Evolutionary conservation across 495 filamentous ascomycete species (phyloP), one percentile per base, ranked within the genome.

Genomic region (Talaromyces thailandensis): DNA sequence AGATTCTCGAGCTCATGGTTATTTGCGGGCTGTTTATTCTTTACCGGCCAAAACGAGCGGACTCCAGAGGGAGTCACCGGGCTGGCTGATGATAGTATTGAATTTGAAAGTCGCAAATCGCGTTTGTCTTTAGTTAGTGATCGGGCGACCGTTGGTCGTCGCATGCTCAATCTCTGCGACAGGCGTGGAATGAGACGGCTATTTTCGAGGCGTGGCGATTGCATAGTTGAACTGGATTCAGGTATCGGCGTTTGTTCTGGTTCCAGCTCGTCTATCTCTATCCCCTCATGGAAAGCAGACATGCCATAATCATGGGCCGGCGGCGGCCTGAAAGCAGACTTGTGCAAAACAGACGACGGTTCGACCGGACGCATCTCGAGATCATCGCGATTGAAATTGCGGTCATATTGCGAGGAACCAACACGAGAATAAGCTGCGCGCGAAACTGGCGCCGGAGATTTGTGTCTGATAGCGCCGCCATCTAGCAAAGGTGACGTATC

Each of bases 71-170:
- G 23, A 11, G 51, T 25, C 51, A 25, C 14, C 23, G 51, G 58
- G 51, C 61, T 64, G 16, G 57, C 23, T 35, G 26, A 24, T 31
- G 62, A 29, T 11, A 65, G 35, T 11, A 65, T 6, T 7, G 64
- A 65, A 9, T 69, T 80, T 16, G 55, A 57, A 35, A 23, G 28
- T 35, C 55, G 21, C 29, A 35, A 21, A 25, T 35, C 29, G 16
- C 55, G 5, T 79, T 4, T 60, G 65, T 21, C 43, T 79, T 6
- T 61, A 64, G 21, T 50, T 81, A 6, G 74, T 73, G 56, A 53
- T 78, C 1, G 79, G 53, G 0, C 66, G 84, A 4, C 79, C 84
- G 68, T 65, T 85, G 4, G 66, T 84, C 48, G 84, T 85, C 62
- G 84, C 55, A 57, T 31, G 12, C 55, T 57, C n/a, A 57, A 28